Conservation (phyloP, 2,329 filamentous ascomycete genomes). For the Colletotrichum trifolii region DNA sequence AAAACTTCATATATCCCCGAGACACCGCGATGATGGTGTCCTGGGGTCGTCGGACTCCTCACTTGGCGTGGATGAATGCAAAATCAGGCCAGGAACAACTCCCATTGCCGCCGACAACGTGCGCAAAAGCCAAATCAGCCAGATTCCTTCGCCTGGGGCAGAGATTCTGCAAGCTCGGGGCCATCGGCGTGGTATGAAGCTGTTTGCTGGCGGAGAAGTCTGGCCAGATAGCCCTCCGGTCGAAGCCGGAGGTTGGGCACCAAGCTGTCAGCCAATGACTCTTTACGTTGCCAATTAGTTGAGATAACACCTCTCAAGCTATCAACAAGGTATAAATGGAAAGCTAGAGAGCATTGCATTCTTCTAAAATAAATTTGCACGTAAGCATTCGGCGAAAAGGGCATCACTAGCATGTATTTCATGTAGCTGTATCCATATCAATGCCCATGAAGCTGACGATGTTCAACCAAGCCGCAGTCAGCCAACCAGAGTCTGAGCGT, state of each 20-base stretch:
- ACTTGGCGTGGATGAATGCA: not conserved
- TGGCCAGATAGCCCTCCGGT: not conserved
- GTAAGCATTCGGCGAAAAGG: too few relatives aligned
- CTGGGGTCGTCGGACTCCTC: constrained; percentile 3
- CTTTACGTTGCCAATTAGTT: too few relatives aligned
- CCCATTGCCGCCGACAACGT: not conserved
- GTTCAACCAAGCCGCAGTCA: not conserved
- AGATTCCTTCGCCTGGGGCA: not conserved
- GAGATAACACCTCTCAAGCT: too few relatives aligned
- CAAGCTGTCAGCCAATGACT: too few relatives aligned
- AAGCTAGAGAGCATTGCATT: too few relatives aligned
- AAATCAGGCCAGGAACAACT: not conserved
- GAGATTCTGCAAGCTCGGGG: not conserved
- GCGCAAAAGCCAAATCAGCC: not conserved
- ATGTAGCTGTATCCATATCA: too few relatives aligned
- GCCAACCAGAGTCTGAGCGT: not conserved
- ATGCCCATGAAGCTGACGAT: too few relatives aligned
- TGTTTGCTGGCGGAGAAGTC: not conserved
- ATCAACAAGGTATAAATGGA: too few relatives aligned
- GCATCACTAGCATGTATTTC: too few relatives aligned
- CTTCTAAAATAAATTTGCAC: too few relatives aligned
- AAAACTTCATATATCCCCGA: too few relatives aligned
- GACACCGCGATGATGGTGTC: not conserved
- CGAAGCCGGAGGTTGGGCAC: not conserved
- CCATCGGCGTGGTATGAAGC: not conserved